A percentile compares a stretch with the other conserved stretches of the same genome.
These are phyloP conservation scores for Fusarium sp. DNA, from an alignment of 2,329 filamentous ascomycete genomes.

Conservation along the genomic window DNA sequence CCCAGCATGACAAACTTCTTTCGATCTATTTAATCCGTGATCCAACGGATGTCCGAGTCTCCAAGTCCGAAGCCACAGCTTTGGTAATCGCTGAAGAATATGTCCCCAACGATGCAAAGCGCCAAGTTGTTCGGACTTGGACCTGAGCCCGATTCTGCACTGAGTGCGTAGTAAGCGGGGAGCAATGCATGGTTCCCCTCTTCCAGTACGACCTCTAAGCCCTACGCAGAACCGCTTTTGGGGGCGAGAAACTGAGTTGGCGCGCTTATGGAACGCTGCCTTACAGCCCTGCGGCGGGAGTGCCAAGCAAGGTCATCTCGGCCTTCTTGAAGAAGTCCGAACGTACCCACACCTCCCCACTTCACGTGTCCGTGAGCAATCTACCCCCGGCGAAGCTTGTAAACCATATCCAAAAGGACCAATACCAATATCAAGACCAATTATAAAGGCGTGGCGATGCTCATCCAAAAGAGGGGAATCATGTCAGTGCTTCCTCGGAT, in stretches of 20 bases:
- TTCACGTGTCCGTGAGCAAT: conserved; percentile 3
- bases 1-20: not conserved
- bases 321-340: conserved; percentile 9
- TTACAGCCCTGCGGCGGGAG: not conserved
- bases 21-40: not conserved
- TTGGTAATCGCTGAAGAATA: not conserved
- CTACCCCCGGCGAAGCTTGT: not conserved
- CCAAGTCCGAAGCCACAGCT: not conserved
- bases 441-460: not conserved
- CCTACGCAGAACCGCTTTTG: too few relatives aligned
- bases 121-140: not conserved
- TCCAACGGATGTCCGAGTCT: not conserved
- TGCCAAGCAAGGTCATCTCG: conserved; percentile 3
- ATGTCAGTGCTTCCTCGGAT: not conserved
- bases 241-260: not conserved
- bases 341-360: not conserved
- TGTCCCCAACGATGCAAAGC: not conserved
- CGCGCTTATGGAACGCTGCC: too few relatives aligned
- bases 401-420: not conserved
- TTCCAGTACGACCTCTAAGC: too few relatives aligned
- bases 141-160: not conserved
- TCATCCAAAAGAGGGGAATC: not conserved
- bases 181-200: too few relatives aligned
- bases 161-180: not conserved
- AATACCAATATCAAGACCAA: not conserved